Evolutionary conservation across 1,284 basidiomycete species (phyloP), one percentile per base, ranked within the genome.

Genomic region (Ceratobasidium sp.): DNA sequence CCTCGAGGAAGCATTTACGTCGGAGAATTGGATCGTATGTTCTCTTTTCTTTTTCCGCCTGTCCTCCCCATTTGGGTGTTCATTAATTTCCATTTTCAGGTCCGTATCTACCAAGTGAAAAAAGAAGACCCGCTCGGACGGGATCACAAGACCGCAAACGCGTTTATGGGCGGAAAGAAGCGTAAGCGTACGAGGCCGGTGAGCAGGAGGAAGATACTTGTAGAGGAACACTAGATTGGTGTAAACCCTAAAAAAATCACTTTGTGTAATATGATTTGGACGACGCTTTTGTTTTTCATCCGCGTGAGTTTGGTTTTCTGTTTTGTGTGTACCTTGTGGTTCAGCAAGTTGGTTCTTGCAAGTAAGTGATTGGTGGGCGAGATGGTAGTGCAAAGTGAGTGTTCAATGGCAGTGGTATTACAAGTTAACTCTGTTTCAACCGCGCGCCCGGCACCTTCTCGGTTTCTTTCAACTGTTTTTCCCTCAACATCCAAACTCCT

Each of bases 21-120:
- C 95, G 10, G 97, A 98, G 87, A 98, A 98, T 86, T 98, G 97
- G 97, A 97, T 98, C 82, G 96, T 96, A 83, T 85, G 92, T 86
- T 63, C 61, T 77, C 55, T 1, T 77, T 63, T 44, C 33, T 63
- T 58, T 58, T 26, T 6, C 23, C 40, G 23, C 13, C 9, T 13
- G 20, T 15, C 46, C 42, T 15, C n/a, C n/a, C n/a, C n/a, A n/a
- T n/a, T n/a, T n/a, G n/a, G n/a, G n/a, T n/a, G n/a, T n/a, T n/a
- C n/a, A n/a, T n/a, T n/a, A n/a, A n/a, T n/a, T n/a, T n/a, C n/a
- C n/a, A 49, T 61, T 49, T 76, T 20, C 82, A 94, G 91, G 93
- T 96, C 79, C 93, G 98, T 66, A 98, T 99, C 84, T 99, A 97
- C 84, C 88, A 96, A 84, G 98, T 99, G 75, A 97, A 97, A 88